Base-by-base conservation (phyloP, 345 rosid species). In the Heritiera littoralis region DNA sequence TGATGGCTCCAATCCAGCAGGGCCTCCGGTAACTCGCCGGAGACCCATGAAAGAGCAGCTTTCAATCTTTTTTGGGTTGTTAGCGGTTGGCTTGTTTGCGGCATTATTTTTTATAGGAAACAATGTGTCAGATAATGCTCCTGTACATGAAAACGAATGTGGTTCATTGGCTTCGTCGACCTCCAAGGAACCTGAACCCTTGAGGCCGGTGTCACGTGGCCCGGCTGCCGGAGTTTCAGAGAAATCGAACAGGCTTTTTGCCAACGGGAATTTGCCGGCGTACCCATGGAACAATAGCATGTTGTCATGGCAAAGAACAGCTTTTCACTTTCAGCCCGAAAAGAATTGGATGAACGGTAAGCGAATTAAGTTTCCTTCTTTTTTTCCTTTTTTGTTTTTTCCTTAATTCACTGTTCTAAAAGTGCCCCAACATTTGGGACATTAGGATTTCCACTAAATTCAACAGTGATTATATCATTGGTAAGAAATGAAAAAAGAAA, bases 261-360 rank as follows among this genome's bases (percentile, higher is more conserved):
- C 79, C 40, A 51, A 82, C 1, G 51, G n/a, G 35, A 3, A 59
- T 9, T 58, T 78, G 73, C 28, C 59, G 84, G 79, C 83, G 66
- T 91, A 74, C 80, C 84, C 89, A 1, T 95, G 98, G 98, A 91
- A 88, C 86, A 92, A 95, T 61, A 90, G 87, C 80, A 85, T 95
- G 85, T 66, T 95, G 86, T 91, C 98, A 0, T 95, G 98, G 98
- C 97, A 95, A 84, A 88, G 97, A 80, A 89, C 97, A 43, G 89
- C 98, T 11, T 93, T 91, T 85, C 98, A 95, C 83, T 95, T 95
- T 55, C 98, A 95, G 76, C 98, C 98, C 0, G 92, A 89, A 76
- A 88, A 91, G 82, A 95, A 95, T 59, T 95, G 98, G 98, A 95
- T 95, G 98, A 95, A 95, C 69, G 98, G 98, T 48, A 35, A 35